Conservation (phyloP, 305 asterid species). For the Rubia balearica region DNA sequence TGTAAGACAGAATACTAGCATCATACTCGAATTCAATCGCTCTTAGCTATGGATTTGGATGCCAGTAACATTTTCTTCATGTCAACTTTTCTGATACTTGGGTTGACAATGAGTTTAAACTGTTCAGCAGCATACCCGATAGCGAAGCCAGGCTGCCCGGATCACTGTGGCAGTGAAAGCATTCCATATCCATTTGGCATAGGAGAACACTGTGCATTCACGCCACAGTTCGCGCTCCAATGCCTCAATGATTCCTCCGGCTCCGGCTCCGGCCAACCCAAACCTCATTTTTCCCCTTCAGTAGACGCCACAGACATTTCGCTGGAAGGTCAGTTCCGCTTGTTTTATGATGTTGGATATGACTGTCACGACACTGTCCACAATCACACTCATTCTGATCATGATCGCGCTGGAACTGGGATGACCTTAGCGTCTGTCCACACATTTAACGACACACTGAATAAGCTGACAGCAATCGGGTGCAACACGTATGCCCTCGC, state of each 20-base stretch:
- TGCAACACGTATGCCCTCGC: not conserved
- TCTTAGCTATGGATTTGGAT: too few species aligned
- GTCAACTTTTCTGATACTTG: too few species aligned
- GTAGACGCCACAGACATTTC: not conserved
- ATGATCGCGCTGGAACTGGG: not conserved
- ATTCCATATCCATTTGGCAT: slow-evolving; percentile 7
- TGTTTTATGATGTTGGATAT: not conserved
- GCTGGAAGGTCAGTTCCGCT: not conserved
- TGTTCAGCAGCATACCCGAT: not conserved
- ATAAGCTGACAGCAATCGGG: not conserved
- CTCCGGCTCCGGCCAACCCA: not conserved
- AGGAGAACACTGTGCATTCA: not conserved
- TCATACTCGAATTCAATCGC: too few species aligned
- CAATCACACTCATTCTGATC: not conserved
- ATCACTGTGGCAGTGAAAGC: slow-evolving; percentile 3
- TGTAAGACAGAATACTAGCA: too few species aligned
- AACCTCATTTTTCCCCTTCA: not conserved
- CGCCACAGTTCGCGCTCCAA: too few species aligned
- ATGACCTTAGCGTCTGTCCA: not conserved
- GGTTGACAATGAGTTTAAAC: too few species aligned
- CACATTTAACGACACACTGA: not conserved
- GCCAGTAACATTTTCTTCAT: too few species aligned
- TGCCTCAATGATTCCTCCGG: not conserved
- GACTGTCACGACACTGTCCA: not conserved
- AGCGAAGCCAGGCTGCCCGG: not conserved